Base-by-base conservation (phyloP, 2,329 filamentous ascomycete species). In the Aspergillus luchuensis region DNA sequence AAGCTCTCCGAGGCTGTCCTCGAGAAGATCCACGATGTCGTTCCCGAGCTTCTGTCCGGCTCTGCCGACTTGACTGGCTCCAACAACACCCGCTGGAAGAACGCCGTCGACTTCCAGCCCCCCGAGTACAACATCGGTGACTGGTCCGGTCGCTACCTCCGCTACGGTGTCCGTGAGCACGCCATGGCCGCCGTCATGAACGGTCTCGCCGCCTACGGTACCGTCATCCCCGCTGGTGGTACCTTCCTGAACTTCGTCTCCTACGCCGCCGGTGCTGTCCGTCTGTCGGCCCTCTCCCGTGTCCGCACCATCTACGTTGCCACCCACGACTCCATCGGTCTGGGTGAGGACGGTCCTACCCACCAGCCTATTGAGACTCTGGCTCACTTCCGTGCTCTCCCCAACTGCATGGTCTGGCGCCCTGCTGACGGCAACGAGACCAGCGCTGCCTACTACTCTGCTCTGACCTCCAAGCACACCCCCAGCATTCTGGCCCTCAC, bases 161-260 rank as follows among this genome's bases (percentile, higher is more conserved):
- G 80, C 67, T 82, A 82, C 68, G 80, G 80, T 77, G 80, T 82
- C 39, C 80, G 80, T 72, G 80, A 82, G 73, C 80, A 82, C 70
- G 79, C 72, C 66, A 82, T 82, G 80, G 80, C 78, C 67, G 80
- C 76, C 56, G 78, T 81, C 69, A 82, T 82, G 80, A 82, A 82
- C 85, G 95, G 95, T 82, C 85, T 99, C 62, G 88, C 92, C 67
- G 95, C 93, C 66, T 99, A 98, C 81, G 95, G 95, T 72, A 96
- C 92, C 74, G 84, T 97, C 75, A 89, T 99, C 76, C 95, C 95
- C 70, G 96, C 93, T 71, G 88, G 88, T 69, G 95, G 95, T 81
- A 98, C 95, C 73, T 99, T 99, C 89, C 85, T 99, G 71, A 99
- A 98, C 90, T 99, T 99, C 80, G 92, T 98, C 70, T 98, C 94